Base-by-base conservation (phyloP, 2,329 filamentous ascomycete genomes). In the Fusarium sp. region DNA sequence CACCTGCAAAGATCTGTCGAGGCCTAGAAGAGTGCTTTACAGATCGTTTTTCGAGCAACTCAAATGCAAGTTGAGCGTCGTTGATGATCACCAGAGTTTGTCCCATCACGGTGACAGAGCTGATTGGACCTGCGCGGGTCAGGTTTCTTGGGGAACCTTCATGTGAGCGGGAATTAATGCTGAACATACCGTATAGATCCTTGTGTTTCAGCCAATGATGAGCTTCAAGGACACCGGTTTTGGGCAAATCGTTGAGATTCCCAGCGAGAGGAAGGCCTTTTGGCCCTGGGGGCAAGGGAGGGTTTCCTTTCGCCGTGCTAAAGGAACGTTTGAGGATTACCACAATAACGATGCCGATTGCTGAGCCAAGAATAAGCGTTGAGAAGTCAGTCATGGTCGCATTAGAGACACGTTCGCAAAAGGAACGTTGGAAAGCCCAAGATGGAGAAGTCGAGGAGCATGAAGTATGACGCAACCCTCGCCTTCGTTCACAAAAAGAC, bases 41-140 rank as follows among this genome's bases (percentile, higher is more conserved):
- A 0, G 72, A 75, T 47, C 69, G 25, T 33, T 77, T 77, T 7
- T 75, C 64, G 80, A 87, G 63, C 0, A 87, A 71, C 18, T 86
- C 82, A 5, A 80, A 70, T 0, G 83, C 84, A 0, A 83, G 66
- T 0, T 79, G 68, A 3, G 72, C 58, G 50, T 84, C 84, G 64
- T 86, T 84, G 8, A 87, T 70, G 18, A 87, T 77, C 11, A 87
- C 73, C 6, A 86, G 77, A 0, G 84, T 84, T 45, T 83, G 80
- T 0, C 85, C 85, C 31, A 85, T 68, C 2, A 84, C 79, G 0
- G 80, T 85, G 18, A 85, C 59, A 13, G 83, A 80, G 47, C 78
- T 80, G 2, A 80, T 74, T 2, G 80, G 86, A 92, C 94, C 83
- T 70, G 14, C 14, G 5, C 13, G 8, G n/a, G 27, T 22, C 13